phyloP scores from a whole-genome alignment of 2,329 filamentous ascomycete genomes.

The Sporothrix sp. region DNA sequence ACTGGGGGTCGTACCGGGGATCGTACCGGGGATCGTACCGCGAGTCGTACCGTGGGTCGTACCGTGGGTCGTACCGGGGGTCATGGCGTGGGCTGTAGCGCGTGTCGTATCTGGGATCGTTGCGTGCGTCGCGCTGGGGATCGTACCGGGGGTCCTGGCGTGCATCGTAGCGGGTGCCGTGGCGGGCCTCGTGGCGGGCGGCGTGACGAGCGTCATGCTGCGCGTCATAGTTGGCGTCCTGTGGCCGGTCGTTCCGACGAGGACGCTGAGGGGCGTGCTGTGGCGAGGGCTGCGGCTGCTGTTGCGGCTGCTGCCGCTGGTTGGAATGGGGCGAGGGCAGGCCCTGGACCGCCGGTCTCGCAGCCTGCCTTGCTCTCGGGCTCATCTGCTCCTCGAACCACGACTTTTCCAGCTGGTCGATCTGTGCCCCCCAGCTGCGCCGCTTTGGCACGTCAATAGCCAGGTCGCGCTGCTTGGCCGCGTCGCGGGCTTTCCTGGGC shows the following conservation, averaged over 20 bases:
- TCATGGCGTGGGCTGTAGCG: background rate
- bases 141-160: background rate
- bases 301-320: background rate
- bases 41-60: background rate
- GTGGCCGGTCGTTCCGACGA: background rate
- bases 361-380: no score
- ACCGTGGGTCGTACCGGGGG: background rate
- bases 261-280: background rate
- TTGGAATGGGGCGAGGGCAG: background rate
- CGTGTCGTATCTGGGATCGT: background rate
- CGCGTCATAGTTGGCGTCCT: no score
- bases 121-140: background rate
- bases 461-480: slow-evolving; percentile 20
- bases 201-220: no score
- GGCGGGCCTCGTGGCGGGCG: background rate
- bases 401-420: slow-evolving; percentile 32
- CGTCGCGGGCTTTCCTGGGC: slow-evolving; percentile 9
- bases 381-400: slow-evolving; percentile 23
- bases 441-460: slow-evolving; percentile 36
- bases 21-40: background rate
- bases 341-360: no score
- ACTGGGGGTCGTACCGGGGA: background rate
- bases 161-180: background rate
- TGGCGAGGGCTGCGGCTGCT: background rate
- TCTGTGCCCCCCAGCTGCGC: slow-evolving; percentile 39